phyloP scores from a whole-genome alignment of 1,284 basidiomycete genomes.

The Sporisorium sorghi region DNA sequence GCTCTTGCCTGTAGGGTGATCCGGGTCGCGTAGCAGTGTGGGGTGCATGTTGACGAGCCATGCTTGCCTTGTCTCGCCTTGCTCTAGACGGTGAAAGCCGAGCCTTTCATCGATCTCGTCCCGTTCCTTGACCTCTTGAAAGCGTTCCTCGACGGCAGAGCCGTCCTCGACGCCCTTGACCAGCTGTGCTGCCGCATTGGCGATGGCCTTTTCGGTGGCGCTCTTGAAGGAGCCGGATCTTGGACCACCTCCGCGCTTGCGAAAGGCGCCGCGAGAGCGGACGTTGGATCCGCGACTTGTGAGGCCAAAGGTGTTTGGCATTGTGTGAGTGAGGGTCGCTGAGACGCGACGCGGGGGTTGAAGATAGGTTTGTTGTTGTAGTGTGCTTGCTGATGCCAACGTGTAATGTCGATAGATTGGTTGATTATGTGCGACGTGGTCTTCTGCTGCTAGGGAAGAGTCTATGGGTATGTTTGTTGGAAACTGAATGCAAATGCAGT shows the following conservation, averaged over 20 bases:
- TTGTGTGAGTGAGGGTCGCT: constrained; percentile 9
- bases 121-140: constrained; percentile 62
- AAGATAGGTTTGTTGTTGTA: not conserved
- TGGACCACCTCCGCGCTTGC: constrained; percentile 46
- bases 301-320: constrained; percentile 50
- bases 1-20: constrained; percentile 70
- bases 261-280: constrained; percentile 43
- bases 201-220: constrained; percentile 51
- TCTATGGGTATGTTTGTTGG: constrained; percentile 1
- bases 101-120: constrained; percentile 95
- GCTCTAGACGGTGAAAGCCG: constrained; percentile 76
- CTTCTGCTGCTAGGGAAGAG: not conserved
- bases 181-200: constrained; percentile 47
- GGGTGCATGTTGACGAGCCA: constrained; percentile 99
- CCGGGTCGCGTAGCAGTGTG: constrained; percentile 83
- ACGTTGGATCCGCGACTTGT: constrained; percentile 47
- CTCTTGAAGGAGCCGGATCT: constrained; percentile 43
- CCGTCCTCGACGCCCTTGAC: constrained; percentile 62
- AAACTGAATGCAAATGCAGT: constrained; percentile 13
- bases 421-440: not conserved
- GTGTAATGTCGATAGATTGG: not conserved
- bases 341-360: not conserved
- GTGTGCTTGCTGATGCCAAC: not conserved
- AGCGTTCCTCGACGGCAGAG: constrained; percentile 65
- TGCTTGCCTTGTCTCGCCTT: constrained; percentile 68